Base-by-base conservation (phyloP, 768 basidiomycete species). In the Gymnopilus dilepis region DNA sequence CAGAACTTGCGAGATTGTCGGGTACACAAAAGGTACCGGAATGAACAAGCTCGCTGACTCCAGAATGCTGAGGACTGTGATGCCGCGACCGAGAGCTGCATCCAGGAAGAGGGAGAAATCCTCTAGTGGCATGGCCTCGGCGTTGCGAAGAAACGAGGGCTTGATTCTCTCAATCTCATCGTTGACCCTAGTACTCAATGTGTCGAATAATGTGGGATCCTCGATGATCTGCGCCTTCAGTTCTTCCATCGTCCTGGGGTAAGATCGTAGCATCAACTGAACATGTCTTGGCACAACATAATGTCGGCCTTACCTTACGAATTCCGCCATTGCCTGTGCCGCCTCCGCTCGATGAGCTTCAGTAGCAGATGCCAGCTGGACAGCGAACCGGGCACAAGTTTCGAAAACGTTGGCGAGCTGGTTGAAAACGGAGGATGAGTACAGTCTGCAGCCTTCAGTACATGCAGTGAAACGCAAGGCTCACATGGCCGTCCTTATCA, bases 21-120 rank as follows among this genome's bases (percentile, higher is more conserved):
- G 56, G 11, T 57, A n/a, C n/a, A n/a, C n/a, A n/a, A n/a, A n/a
- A n/a, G n/a, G n/a, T n/a, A n/a, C n/a, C n/a, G n/a, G n/a, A 43
- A 45, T 57, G 15, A 57, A 47, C 19, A 31, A 34, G 56, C 56
- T 57, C 8, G 56, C 56, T 8, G 24, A 11, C 5, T 57, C 33
- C 4, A 33, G 28, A 6, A 54, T 5, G 21, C 34, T 40, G 34
- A 54, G 5, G 37, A 54, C 12, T 6, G 12, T 54, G 52, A 28
- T 54, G 21, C 37, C 24, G 11, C 2, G 6, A 3, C 33, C 52
- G 34, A 54, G 22, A 24, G 37, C 40, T 1, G 28, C 12, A n/a
- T 54, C 52, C 11, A 54, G n/a, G 2, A 40, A 22, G 38, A 38
- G 17, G 9, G 37, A 26, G 5, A 54, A 6, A 3, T 37, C 30